Percentiles rank a stretch among this genome's conserved stretches.
These are phyloP conservation scores for Podila verticillata DNA, from an alignment of 192 early-diverging fungal species.

Conservation along the genomic window DNA sequence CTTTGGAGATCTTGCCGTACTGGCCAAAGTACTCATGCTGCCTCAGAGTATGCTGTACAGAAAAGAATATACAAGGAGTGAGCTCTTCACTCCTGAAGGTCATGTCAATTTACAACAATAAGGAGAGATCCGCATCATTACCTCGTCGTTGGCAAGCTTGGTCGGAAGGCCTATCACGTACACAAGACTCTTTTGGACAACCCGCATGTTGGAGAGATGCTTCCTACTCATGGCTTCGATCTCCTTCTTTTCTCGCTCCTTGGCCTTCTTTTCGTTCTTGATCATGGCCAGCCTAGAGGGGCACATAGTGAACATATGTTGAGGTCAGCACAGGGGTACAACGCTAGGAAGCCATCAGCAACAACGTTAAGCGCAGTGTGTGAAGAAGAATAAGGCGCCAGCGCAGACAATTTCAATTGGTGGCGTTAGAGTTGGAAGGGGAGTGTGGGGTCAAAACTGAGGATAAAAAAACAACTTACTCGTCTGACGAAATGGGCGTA, in stretches of 20 bases:
- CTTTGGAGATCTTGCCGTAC: constrained; percentile 94
- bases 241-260: constrained; percentile 93
- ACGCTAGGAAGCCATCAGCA: not conserved
- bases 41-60: constrained; percentile 68
- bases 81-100: too few species aligned
- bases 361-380: not conserved
- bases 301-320: not conserved
- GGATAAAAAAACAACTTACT: constrained; percentile 66
- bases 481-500: constrained; percentile 87
- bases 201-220: constrained; percentile 88
- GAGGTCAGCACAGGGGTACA: not conserved
- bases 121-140: constrained; percentile 29
- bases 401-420: too few species aligned
- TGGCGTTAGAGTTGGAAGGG: constrained; percentile 2
- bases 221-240: constrained; percentile 80
- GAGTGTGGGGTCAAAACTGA: not conserved
- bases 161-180: constrained; percentile 95
- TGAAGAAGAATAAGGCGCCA: not conserved
- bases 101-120: not conserved
- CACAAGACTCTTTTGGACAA: constrained; percentile 97
- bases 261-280: constrained; percentile 71
- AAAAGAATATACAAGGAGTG: not conserved
- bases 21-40: constrained; percentile 96
- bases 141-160: constrained; percentile 90
- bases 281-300: constrained; percentile 52